These are phyloP conservation scores for Cadophora sp. DNA, from an alignment of 2,329 filamentous ascomycete species.

Conservation along the genomic window DNA sequence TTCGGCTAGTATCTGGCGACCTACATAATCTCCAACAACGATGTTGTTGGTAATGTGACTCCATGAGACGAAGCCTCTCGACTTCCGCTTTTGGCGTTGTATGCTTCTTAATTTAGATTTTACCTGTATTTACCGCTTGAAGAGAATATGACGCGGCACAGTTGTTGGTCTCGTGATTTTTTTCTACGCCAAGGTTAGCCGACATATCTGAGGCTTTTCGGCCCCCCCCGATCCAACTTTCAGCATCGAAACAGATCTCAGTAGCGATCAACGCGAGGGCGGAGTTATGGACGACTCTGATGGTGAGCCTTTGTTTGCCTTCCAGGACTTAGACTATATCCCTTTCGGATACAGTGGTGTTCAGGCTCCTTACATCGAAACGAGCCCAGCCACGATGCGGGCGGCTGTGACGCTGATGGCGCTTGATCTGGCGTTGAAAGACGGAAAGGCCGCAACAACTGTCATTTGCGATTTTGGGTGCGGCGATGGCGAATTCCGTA, in stretches of 20 bases:
- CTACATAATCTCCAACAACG: no score
- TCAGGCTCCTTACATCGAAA: slow-evolving; percentile 37
- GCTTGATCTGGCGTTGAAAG: slow-evolving; percentile 18
- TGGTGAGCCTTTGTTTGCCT: slow-evolving; percentile 37
- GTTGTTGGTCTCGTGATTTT: no score
- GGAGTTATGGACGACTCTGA: slow-evolving; percentile 7
- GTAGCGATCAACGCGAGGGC: background rate
- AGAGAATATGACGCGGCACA: no score
- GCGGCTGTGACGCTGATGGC: slow-evolving; percentile 37
- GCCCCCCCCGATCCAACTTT: background rate
- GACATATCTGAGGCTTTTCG: background rate
- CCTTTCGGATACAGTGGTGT: slow-evolving; percentile 32
- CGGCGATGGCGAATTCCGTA: slow-evolving; percentile 38
- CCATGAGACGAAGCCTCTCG: no score
- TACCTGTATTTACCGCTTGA: no score
- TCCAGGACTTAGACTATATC: slow-evolving; percentile 40
- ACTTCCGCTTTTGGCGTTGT: no score
- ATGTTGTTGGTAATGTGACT: no score
- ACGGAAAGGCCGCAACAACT: slow-evolving; percentile 18
- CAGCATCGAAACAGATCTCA: background rate
- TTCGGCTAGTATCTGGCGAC: no score
- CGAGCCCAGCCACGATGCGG: slow-evolving; percentile 32
- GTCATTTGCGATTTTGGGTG: slow-evolving; percentile 37
- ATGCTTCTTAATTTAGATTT: no score
- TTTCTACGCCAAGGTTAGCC: no score